Percentiles rank a stretch among this genome's conserved stretches.
Conservation (phyloP, 164 flowering plant genomes). For the Stephania yunnanensis region DNA sequence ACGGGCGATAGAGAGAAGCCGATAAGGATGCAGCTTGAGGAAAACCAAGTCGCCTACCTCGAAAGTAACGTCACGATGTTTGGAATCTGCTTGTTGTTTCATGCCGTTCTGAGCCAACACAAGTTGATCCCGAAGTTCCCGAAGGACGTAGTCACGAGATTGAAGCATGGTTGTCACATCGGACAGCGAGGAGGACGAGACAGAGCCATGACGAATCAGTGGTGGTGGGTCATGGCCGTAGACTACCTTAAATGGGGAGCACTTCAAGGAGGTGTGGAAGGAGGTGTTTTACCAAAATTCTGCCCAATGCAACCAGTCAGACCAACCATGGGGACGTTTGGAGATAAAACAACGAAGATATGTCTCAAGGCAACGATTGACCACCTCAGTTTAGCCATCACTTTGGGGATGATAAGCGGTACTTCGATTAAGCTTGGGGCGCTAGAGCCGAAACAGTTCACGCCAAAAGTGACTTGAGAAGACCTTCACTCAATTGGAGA, state of each 20-base stretch:
- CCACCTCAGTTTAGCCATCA: neutral
- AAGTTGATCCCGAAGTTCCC: neutral
- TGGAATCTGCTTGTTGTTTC: neutral
- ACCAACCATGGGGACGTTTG: neutral
- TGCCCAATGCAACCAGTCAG: neutral
- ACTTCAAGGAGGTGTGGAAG: neutral
- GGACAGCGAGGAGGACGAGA: neutral
- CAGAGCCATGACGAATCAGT: neutral
- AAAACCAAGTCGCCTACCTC: slow-evolving; percentile 2
- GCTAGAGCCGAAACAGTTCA: too few relatives aligned
- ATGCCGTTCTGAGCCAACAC: neutral
- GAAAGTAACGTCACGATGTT: neutral
- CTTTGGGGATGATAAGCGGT: neutral
- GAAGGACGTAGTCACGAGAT: neutral
- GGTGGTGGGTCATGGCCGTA: too few relatives aligned
- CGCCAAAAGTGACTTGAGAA: too few relatives aligned
- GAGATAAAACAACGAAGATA: neutral
- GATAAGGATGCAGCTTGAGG: slow-evolving; percentile 5
- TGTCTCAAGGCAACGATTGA: neutral
- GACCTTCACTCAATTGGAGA: too few relatives aligned
- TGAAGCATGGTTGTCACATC: neutral
- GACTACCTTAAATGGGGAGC: neutral
- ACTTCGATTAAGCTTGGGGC: neutral
- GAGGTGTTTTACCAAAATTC: slow-evolving; percentile 5
- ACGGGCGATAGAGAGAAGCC: neutral